Base-by-base conservation (phyloP, 2,329 filamentous ascomycete species). In the Sporothrix brunneoviolacea region DNA sequence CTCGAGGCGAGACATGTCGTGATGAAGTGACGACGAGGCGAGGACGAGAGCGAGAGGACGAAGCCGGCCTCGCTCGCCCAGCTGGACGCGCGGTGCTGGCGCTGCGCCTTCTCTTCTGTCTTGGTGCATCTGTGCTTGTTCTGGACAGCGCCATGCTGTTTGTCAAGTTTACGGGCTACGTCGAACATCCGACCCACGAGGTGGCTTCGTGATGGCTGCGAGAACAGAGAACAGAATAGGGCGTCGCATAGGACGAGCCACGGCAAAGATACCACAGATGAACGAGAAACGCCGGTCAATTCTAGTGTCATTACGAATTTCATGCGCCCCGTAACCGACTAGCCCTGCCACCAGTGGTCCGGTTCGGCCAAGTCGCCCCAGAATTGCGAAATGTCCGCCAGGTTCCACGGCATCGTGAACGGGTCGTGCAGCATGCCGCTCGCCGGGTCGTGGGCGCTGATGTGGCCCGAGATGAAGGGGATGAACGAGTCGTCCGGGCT, bases 101-200 rank as follows among this genome's bases (percentile, higher is more conserved):
- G n/a, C n/a, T n/a, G n/a, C n/a, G n/a, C n/a, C n/a, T n/a, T n/a
- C n/a, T n/a, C n/a, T n/a, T n/a, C n/a, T n/a, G n/a, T n/a, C n/a
- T n/a, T n/a, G n/a, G n/a, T n/a, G n/a, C n/a, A n/a, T n/a, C n/a
- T n/a, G n/a, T n/a, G 32, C 50, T 53, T 2, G 16, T 57, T 8
- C 32, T 57, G 22, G 45, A 57, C 4, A 57, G 55, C 15, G 55
- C 55, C 2, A 44, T 55, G 38, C 19, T 57, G 12, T 52, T 51
- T 18, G 40, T 57, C 12, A 48, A 28, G 16, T 51, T 48, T n/a
- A 55, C 54, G 35, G 55, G 53, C n/a, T 47, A 54, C 33, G 4
- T 18, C 0, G 36, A 55, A 3, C 55, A 57, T 5, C 39, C 42
- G 0, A 55, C 54, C 1, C 53, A 54, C 36, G 15, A 37, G 8